Evolutionary conservation across 495 filamentous ascomycete species (phyloP), one percentile per base, ranked within the genome.

Genomic region (Penicillium pulvis): DNA sequence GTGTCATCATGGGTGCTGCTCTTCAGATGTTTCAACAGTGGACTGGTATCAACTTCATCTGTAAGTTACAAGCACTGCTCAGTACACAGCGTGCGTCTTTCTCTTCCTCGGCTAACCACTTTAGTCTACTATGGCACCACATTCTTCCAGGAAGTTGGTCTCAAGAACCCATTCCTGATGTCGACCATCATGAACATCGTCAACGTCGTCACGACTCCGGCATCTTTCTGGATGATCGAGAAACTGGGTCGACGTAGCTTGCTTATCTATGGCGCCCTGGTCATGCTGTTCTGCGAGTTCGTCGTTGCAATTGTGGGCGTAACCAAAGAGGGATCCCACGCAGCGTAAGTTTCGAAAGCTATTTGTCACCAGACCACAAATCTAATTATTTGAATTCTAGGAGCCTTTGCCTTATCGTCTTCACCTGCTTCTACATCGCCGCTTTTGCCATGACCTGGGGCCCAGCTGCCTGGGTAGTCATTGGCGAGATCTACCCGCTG

Each of bases 391-490:
- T 31, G 17, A 7, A 43, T 19, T 35, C 19, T 44, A 62, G 68
- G 42, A 62, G 53, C 31, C 53, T 58, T 23, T 64, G 53, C 36
- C 69, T 82, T 66, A 87, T 92, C 41, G 82, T 89, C 31, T 92
- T 92, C 73, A 86, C 90, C 57, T 87, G 86, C 70, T 86, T 93
- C 78, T 93, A 91, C 82, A 90, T 93, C 71, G 90, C 90, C 75
- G 88, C 88, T 77, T 92, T 91, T 67, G 90, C 90, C 36, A 83
- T 79, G 39, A 89, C 88, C 17, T 94, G 89, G 90, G 90, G 90
- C 45, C 89, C 90, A n/a, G 77, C 61, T 28, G 87, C 85, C 23
- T 92, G 90, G 90, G 87, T 92, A 54, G 79, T 92, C 66, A 87
- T 91, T 59, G 90, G 90, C 60, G 90, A 93, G 74, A 87, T 91